Evolutionary conservation across 164 flowering plant species (phyloP).

Genomic region (Hamamelis virginiana): DNA sequence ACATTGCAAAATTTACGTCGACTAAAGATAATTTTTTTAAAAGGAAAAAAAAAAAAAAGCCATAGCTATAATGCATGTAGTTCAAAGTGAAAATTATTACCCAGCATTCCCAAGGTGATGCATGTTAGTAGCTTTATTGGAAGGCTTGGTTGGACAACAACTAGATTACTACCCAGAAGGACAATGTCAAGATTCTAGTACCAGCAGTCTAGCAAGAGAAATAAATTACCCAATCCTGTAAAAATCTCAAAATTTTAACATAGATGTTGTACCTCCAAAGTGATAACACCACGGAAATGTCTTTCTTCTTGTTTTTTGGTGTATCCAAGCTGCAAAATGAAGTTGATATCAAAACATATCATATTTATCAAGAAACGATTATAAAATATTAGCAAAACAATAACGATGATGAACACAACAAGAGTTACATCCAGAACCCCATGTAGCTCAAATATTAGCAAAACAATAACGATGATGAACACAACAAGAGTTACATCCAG

Average conservation of each 20-base stretch:
- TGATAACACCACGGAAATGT: constrained; percentile 88
- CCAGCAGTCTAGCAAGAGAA: not conserved
- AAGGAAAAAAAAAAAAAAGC: no score
- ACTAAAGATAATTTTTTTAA: no score
- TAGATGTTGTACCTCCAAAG: constrained; percentile 67
- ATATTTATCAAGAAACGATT: not conserved
- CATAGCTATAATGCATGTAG: not conserved
- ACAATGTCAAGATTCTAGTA: not conserved
- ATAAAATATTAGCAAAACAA: not conserved
- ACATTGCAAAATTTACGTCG: no score
- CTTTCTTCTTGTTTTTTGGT: constrained; percentile 95
- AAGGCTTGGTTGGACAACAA: not conserved
- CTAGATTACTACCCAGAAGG: not conserved
- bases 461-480: no score
- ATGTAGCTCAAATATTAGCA: not conserved
- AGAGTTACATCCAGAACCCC: not conserved
- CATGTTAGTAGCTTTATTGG: not conserved
- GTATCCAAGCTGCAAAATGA: constrained; percentile 80
- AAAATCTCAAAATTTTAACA: no score
- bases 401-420: not conserved
- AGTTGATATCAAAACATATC: not conserved
- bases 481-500: not conserved
- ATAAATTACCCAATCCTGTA: not conserved
- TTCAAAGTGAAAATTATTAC: not conserved
- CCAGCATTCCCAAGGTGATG: not conserved